Base-by-base conservation (phyloP, 2,329 filamentous ascomycete species). In the Xylariaceae sp. region DNA sequence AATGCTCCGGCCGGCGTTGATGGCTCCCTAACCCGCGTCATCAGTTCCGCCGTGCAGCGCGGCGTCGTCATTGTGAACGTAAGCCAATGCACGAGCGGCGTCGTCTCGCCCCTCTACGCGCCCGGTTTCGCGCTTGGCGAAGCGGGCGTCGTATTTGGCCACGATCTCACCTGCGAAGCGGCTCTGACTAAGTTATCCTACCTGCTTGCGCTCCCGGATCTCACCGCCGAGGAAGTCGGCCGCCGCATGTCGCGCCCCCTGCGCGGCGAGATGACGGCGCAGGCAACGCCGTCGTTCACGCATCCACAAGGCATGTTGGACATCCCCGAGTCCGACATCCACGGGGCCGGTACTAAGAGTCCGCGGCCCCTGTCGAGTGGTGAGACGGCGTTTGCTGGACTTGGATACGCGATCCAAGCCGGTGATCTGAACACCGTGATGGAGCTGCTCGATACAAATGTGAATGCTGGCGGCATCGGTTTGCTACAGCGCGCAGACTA, bases 151-250 rank as follows among this genome's bases (percentile, higher is more conserved):
- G 90, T 96, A 37, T 92, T 94, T 65, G 92, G 92, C 4, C 84
- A 92, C 66, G 92, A 96, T 70, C 81, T 96, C 75, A 97, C 92
- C 0, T 89, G 89, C 18, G 92, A 97, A 76, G 92, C 90, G 2
- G 92, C 92, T 4, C 82, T 96, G 66, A 94, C 92, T 17, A 97
- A 97, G 74, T 81, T 97, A 34, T 90, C 90, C 1, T 96, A 95
- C 72, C 82, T 96, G 2, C 82, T 96, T 15, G 88, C 89, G 3
- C 73, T 82, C 3, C 85, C 88, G 1, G 80, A 79, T 37, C 78
- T 88, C n/a, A 80, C 82, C 0, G 79, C 83, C 6, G 77, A 81
- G 56, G 86, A 90, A 18, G 85, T 96, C 34, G 81, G 85, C 2
- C 79, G 78, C 62, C 80, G 81, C 62, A 95, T 96, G 84, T 86